Evolutionary conservation across 352 stramenopile genomes (phyloP).

Genomic region (Thalassiosira pacifica): DNA sequence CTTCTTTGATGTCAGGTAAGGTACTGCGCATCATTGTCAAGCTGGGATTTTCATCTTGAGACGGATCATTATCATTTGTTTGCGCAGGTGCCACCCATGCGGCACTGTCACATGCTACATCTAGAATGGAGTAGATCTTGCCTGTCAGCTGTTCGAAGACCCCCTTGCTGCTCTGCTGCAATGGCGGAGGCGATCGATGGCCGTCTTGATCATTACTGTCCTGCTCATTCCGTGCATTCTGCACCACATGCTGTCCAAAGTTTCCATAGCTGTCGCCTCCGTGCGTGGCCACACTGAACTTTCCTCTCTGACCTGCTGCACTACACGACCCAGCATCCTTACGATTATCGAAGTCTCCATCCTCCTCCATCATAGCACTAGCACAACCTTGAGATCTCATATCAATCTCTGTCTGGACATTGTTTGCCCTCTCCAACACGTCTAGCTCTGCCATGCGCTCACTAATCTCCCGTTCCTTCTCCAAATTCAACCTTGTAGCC

Average conservation of each 20-base stretch:
- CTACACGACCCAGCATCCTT: not conserved
- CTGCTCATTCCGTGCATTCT: too few relatives aligned
- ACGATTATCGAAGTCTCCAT: not conserved
- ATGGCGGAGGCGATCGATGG: not conserved
- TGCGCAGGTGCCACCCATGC: not conserved
- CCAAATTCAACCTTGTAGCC: slow-evolving; percentile 12
- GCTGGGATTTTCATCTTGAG: not conserved
- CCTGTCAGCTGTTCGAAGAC: slow-evolving; percentile 1
- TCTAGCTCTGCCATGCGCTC: slow-evolving; percentile 14
- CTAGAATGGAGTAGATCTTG: slow-evolving; percentile 11
- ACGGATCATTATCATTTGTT: too few relatives aligned
- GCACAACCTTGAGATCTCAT: too few relatives aligned
- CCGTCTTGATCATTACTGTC: too few relatives aligned
- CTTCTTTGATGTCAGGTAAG: not conserved
- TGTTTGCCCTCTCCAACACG: slow-evolving; percentile 33
- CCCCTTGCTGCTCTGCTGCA: not conserved
- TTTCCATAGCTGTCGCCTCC: too few relatives aligned
- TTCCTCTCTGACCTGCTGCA: not conserved
- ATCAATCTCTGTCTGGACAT: slow-evolving; percentile 49
- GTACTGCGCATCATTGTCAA: not conserved
- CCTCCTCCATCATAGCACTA: not conserved
- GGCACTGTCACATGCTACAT: slow-evolving; percentile 8
- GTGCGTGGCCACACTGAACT: not conserved
- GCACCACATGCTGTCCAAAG: too few relatives aligned
- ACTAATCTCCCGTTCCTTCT: slow-evolving; percentile 27